These are phyloP conservation scores for Mallotus repandus DNA, from an alignment of 441 rosid species.

Conservation along the genomic window DNA sequence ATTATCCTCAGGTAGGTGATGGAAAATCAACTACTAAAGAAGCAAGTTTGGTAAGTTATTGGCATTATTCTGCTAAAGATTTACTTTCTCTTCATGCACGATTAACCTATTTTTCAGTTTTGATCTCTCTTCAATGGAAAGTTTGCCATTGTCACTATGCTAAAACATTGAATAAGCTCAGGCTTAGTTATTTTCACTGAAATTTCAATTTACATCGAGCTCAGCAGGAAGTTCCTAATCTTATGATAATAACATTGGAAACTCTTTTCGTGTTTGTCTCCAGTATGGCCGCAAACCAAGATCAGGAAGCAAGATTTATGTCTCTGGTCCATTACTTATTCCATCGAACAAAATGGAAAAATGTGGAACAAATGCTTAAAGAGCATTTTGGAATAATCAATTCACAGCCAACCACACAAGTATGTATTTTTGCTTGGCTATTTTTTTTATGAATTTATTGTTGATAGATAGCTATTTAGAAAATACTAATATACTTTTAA, in stretches of 20 bases:
- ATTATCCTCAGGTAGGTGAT: slow-evolving; percentile 30
- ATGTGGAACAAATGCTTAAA: slow-evolving; percentile 75
- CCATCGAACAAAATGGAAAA: slow-evolving; percentile 67
- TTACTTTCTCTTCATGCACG: no score
- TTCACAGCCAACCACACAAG: no score
- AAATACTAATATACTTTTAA: no score
- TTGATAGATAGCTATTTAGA: no score
- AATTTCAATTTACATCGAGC: background rate
- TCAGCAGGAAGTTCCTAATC: background rate
- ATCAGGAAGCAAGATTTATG: slow-evolving; percentile 63
- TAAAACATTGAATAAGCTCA: background rate
- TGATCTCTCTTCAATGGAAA: background rate
- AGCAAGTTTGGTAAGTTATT: slow-evolving; percentile 39
- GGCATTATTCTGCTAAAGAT: background rate
- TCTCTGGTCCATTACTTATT: slow-evolving; percentile 69
- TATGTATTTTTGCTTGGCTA: no score
- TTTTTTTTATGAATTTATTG: no score
- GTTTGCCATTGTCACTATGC: background rate
- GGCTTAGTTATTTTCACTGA: background rate
- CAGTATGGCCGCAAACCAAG: slow-evolving; percentile 43
- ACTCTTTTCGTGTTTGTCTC: slow-evolving; percentile 15
- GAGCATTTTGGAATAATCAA: no score
- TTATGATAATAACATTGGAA: slow-evolving; percentile 10
- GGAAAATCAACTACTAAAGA: slow-evolving; percentile 30
- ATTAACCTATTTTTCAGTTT: no score